Conservation (phyloP, 306 rosid species). For the Quercus variabilis region DNA sequence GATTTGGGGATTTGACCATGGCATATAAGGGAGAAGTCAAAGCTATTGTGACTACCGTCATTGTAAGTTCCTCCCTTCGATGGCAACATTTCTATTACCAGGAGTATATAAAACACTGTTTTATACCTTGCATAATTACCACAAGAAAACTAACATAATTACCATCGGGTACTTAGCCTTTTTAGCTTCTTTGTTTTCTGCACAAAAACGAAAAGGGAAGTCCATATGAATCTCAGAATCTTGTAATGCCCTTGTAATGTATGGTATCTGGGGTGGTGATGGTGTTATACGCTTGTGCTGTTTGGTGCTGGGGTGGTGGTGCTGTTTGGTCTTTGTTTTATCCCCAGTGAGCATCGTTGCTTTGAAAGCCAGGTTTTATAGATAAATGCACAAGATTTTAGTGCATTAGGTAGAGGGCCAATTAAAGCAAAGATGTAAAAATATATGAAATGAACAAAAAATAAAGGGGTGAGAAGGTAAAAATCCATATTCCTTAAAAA, state of each 20-base stretch:
- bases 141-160: neutral
- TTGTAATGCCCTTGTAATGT: neutral
- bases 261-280: neutral
- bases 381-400: neutral
- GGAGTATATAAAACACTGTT: neutral
- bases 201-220: neutral
- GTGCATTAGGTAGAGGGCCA: neutral
- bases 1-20: constrained; percentile 74
- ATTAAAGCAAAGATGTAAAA: neutral
- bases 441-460: neutral
- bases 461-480: neutral
- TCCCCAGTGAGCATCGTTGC: neutral
- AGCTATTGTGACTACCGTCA: constrained; percentile 75
- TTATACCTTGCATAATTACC: neutral
- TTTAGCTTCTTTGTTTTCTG: neutral
- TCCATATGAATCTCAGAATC: neutral
- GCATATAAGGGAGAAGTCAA: constrained; percentile 88
- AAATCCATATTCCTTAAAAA: neutral
- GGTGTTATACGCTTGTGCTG: neutral
- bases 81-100: neutral
- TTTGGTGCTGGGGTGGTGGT: neutral
- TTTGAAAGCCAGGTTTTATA: neutral
- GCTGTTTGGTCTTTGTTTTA: neutral
- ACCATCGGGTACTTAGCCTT: neutral
- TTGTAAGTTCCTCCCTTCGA: constrained; percentile 55